Conservation (phyloP, 768 basidiomycete species). For the Xerocomellus amylosporus region DNA sequence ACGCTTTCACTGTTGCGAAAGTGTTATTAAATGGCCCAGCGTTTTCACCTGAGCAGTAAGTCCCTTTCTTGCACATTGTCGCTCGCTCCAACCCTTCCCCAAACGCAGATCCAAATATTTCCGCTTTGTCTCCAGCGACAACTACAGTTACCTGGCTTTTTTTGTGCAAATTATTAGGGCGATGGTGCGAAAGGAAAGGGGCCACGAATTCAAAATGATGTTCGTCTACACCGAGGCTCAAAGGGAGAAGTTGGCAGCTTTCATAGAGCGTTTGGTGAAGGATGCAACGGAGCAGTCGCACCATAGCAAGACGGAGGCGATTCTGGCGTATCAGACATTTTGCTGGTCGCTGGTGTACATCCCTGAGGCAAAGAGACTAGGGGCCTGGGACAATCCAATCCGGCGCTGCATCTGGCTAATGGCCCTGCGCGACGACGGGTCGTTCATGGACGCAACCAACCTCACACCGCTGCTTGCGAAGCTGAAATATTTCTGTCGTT, state of each 20-base stretch:
- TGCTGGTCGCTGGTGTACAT: background rate
- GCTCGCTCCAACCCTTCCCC: background rate
- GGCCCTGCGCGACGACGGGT: background rate
- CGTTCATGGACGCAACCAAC: background rate
- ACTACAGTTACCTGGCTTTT: background rate
- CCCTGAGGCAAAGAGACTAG: background rate
- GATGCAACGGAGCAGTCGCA: background rate
- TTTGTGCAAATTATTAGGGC: conserved; percentile 1
- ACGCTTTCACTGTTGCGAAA: background rate
- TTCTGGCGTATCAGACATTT: background rate
- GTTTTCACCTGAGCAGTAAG: background rate
- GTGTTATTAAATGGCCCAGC: background rate
- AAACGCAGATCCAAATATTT: background rate
- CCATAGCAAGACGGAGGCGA: background rate
- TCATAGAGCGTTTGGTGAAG: background rate
- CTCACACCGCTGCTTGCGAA: background rate
- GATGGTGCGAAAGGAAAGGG: background rate
- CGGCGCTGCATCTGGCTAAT: background rate
- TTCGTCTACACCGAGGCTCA: background rate
- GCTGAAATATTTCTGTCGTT: conserved; percentile 1
- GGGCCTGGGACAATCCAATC: background rate
- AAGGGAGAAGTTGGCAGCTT: background rate
- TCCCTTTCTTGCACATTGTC: background rate
- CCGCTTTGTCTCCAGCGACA: background rate
- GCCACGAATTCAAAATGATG: background rate